Base-by-base conservation (phyloP, 768 basidiomycete species). In the Dictyophora rubrovolvata region DNA sequence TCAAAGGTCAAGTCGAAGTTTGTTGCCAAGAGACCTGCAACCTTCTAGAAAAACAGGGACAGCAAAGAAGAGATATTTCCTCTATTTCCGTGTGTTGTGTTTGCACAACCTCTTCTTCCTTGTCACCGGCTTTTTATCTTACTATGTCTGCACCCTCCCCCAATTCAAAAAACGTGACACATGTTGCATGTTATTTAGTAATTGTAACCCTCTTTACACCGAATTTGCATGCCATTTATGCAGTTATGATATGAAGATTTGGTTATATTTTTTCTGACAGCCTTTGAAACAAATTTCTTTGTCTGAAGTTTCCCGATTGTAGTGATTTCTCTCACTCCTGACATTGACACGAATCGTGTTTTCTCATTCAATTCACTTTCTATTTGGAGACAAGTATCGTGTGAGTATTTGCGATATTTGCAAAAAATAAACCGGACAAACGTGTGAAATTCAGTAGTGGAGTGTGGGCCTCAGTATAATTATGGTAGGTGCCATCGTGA, bases 1-100 rank as follows among this genome's bases (percentile, higher is more conserved):
- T 63, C 76, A 63, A 93, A 92, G 78, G 71, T 76, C 62, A 86
- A 83, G 65, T 84, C 85, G 65, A 90, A 84, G 60, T 94, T 94
- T 71, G 81, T 85, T 54, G 90, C 92, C 35, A 73, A 74, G 68
- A 84, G 90, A 64, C 90, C 90, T 21, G 68, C 72, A 61, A 93
- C 90, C 48, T 92, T 91, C 75, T 81, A 68, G 21, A 34, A 20
- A 23, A 0, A 36, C 20, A 17, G 28, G n/a, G 35, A 63, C 12
- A 42, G 14, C 4, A 5, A 42, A 14, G n/a, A n/a, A 42, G 42
- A 42, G n/a, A 42, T 9, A n/a, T 14, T n/a, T 42, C 42, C 28
- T 28, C 28, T 7, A 28, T 28, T 28, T 28, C 7, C 28, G 28
- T 28, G 28, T 28, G 28, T 28, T 28, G 2, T 2, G 28, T 3